Evolutionary conservation across 768 basidiomycete genomes (phyloP).

Genomic region (Filobasidium floriforme): DNA sequence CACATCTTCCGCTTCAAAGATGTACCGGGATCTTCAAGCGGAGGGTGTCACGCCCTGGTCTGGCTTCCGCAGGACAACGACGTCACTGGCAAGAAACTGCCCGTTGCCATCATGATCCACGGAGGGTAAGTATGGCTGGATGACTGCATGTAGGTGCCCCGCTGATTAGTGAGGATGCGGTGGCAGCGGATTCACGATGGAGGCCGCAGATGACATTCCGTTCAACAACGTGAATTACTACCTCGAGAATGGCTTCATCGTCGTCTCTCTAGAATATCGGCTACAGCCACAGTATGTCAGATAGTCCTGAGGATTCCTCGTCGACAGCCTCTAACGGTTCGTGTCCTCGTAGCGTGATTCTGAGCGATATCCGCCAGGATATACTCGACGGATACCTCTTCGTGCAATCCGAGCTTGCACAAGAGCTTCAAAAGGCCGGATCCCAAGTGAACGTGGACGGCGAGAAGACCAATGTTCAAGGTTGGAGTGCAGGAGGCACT

Average conservation of each 20-base stretch:
- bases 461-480: background rate
- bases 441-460: background rate
- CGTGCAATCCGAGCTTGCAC: background rate
- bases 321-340: background rate
- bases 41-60: background rate
- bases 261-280: background rate
- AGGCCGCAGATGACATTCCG: background rate
- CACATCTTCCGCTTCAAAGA: background rate
- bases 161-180: background rate
- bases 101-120: background rate
- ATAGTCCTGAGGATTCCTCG: background rate
- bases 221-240: background rate
- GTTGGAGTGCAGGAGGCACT: background rate
- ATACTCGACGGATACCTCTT: background rate
- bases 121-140: background rate
- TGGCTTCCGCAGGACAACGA: background rate
- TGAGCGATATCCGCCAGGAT: background rate
- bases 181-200: background rate
- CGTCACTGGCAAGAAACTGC: background rate
- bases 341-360: background rate
- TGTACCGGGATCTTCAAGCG: background rate
- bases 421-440: background rate
- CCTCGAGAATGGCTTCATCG: slow-evolving; percentile 1
- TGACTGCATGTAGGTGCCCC: too few relatives aligned
- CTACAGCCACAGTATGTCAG: background rate